Percentiles rank a stretch among this genome's conserved stretches.
Evolutionary conservation across 257 asterid species (phyloP).

Genomic region (Sherardia arvensis): DNA sequence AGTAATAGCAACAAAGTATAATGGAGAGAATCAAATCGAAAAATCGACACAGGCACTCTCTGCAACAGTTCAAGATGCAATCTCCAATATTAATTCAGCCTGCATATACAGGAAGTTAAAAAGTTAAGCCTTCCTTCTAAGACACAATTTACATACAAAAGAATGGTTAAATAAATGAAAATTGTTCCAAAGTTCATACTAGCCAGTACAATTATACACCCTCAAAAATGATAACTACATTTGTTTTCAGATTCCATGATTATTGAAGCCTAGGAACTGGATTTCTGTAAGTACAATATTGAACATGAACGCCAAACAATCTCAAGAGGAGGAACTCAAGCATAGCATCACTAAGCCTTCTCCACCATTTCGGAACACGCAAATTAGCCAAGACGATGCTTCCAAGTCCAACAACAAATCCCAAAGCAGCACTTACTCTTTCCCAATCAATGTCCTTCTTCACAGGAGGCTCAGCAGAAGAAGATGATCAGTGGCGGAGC

Average conservation of each 20-base stretch:
- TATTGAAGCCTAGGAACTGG: background rate
- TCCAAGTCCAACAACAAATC: slow-evolving; percentile 5
- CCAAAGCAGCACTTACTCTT: background rate
- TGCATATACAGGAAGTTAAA: background rate
- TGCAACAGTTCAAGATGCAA: too few species aligned
- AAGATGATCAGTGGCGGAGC: too few species aligned
- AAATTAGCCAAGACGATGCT: background rate
- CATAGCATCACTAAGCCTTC: background rate
- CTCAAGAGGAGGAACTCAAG: background rate
- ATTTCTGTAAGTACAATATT: background rate
- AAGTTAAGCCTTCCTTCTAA: background rate
- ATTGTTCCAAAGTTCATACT: too few species aligned
- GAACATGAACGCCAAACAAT: background rate
- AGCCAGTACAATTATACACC: too few species aligned
- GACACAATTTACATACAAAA: background rate
- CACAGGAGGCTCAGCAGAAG: background rate
- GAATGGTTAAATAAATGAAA: too few species aligned
- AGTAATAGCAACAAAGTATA: too few species aligned
- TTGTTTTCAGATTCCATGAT: too few species aligned
- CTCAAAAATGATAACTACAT: too few species aligned
- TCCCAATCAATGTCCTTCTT: slow-evolving; percentile 3
- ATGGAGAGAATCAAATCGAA: too few species aligned
- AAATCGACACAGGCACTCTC: too few species aligned
- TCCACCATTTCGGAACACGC: slow-evolving; percentile 4
- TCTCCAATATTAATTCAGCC: too few species aligned